Percentiles rank a stretch among this genome's conserved stretches.
These are phyloP conservation scores for Jimgerdemannia lactiflua DNA, from an alignment of 192 early-diverging fungal genomes.

Conservation along the genomic window DNA sequence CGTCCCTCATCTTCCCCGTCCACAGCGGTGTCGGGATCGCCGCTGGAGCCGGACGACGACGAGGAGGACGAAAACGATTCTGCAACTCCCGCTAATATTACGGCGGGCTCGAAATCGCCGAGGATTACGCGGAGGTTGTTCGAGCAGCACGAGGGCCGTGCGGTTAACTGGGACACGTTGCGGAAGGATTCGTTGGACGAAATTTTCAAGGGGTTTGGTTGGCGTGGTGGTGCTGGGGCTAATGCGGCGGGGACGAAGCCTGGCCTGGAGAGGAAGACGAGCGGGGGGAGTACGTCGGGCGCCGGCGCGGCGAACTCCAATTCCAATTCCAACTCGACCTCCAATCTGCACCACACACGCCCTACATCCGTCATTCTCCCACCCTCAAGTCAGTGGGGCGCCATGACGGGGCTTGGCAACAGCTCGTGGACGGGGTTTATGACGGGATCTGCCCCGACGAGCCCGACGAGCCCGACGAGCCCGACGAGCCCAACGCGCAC, in stretches of 20 bases:
- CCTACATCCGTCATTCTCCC: not conserved
- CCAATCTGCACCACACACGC: too few species aligned
- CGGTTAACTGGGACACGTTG: not conserved
- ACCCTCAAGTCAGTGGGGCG: not conserved
- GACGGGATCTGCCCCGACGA: too few species aligned
- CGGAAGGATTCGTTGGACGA: not conserved
- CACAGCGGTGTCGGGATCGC: not conserved
- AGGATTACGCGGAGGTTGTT: not conserved
- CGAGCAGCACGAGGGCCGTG: not conserved
- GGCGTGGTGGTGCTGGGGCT: not conserved
- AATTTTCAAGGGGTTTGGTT: not conserved
- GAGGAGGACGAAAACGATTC: not conserved
- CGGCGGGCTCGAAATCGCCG: too few species aligned
- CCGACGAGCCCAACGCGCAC: too few species aligned
- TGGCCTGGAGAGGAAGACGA: not conserved
- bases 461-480: not conserved
- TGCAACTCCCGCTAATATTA: not conserved
- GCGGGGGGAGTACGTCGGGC: not conserved
- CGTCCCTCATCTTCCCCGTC: conserved; percentile 8
- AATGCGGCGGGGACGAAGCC: not conserved
- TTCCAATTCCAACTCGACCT: too few species aligned
- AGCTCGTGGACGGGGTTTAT: too few species aligned
- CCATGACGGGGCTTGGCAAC: not conserved
- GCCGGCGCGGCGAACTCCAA: too few species aligned
- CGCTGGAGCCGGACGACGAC: not conserved